Evolutionary conservation across 2,329 filamentous ascomycete genomes (phyloP), one percentile per base, ranked within the genome.

Genomic region (Graphium sp.): DNA sequence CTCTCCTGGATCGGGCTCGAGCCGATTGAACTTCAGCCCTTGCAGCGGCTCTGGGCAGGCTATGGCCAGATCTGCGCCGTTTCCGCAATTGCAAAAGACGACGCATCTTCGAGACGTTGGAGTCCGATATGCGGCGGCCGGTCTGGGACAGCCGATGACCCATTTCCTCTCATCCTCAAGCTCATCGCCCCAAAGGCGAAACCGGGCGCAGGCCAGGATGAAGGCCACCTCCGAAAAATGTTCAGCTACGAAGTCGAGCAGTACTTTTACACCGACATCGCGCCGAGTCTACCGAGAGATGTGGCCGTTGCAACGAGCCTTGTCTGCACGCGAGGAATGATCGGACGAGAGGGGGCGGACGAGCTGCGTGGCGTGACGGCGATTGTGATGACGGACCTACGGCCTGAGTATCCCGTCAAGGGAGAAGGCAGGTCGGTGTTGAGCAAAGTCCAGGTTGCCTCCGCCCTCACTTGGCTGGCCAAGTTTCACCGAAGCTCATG

Each of bases 231-330:
- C 1, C 61, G 74, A 6, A 79, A 79, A 41, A 60, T 78, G 33
- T 45, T 77, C 17, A 75, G 69, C 41, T 79, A 79, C 37, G 57
- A 71, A 25, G 67, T 75, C 4, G 74, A 79, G 45, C 70, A 74
- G 39, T 62, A 62, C 37, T 79, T 79, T 37, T 79, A 79, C 42
- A 52, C 50, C 2, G 43, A 61, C 3, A 44, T 78, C 8, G 67
- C 66, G 0, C 62, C 66, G 0, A 41, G 41, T 1, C 43, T 78
- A 2, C 41, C 48, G 0, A 40, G 46, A 0, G 42, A 50, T 1
- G 42, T 65, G 2, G 53, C 58, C 0, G 58, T 73, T 1, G 64
- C 69, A 0, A 46, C 52, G 13, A 68, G 61, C 20, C 33, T 71
- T 3, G 54, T 52, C 0, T 67, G 53, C 15, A 63, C 52, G 4